phyloP scores from a whole-genome alignment of 1,284 basidiomycete genomes.

The Austroboletus rostrupii region DNA sequence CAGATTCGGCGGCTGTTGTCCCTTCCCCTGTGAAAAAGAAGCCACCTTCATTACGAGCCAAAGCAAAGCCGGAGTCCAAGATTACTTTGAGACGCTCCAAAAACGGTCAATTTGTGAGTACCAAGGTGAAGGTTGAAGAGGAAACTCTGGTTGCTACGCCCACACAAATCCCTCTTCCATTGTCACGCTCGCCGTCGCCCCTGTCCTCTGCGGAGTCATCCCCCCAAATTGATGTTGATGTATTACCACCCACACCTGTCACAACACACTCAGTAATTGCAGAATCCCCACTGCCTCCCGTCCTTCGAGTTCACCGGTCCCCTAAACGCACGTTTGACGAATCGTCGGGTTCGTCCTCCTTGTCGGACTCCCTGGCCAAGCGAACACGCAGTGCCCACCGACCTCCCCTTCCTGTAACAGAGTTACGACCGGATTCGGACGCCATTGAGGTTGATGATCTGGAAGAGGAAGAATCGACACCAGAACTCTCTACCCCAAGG shows the following conservation, averaged over 20 bases:
- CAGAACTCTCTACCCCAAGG: conserved; percentile 40
- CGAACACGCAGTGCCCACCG: conserved; percentile 34
- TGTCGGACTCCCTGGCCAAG: conserved; percentile 43
- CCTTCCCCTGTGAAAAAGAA: conserved; percentile 31
- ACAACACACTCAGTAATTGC: conserved; percentile 11
- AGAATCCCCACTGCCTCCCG: conserved; percentile 29
- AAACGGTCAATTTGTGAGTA: conserved; percentile 26
- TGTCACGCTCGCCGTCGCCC: conserved; percentile 47
- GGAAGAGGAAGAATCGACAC: conserved; percentile 38
- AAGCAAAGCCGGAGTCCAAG: conserved; percentile 26
- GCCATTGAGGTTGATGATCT: conserved; percentile 30
- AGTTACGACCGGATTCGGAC: conserved; percentile 18
- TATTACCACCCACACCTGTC: conserved; percentile 26
- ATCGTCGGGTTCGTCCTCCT: conserved; percentile 44
- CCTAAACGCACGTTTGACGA: conserved; percentile 71
- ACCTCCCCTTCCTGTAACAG: conserved; percentile 17
- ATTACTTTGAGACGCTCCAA: conserved; percentile 27
- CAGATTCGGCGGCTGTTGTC: conserved; percentile 23
- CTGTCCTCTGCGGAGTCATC: conserved; percentile 30
- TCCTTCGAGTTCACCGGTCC: conserved; percentile 39
- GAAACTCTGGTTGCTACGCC: conserved; percentile 21
- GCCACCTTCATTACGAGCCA: conserved; percentile 18
- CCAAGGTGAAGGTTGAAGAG: conserved; percentile 21
- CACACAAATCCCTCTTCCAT: conserved; percentile 37
- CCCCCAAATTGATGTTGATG: conserved; percentile 27